Evolutionary conservation across 208 protist genomes (phyloP).

Genomic region (Leishmania braziliensis): DNA sequence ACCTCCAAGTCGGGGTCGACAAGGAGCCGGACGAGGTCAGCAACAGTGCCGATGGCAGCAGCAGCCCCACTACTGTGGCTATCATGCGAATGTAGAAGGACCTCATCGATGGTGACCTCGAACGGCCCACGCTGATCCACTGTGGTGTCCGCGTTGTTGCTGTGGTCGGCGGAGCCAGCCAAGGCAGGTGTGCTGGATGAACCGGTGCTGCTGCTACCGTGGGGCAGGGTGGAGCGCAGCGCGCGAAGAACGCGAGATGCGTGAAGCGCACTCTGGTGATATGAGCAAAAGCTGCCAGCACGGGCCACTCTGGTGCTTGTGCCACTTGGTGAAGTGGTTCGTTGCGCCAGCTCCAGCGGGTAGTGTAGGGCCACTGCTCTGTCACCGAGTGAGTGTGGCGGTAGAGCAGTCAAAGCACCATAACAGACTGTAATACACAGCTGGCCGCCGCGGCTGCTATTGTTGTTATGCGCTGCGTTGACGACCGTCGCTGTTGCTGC

Average conservation of each 20-base stretch:
- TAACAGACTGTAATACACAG: constrained; percentile 17
- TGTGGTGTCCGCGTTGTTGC: not conserved
- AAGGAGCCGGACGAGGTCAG: constrained; percentile 60
- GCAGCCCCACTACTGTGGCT: not conserved
- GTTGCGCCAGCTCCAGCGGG: not conserved
- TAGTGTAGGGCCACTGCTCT: not conserved
- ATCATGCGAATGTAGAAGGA: constrained; percentile 5
- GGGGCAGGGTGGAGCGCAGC: not conserved
- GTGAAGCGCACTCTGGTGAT: constrained; percentile 1
- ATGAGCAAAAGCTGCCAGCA: not conserved
- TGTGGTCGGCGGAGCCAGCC: not conserved
- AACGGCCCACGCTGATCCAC: constrained; percentile 15
- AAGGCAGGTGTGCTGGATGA: not conserved
- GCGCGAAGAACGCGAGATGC: constrained; percentile 8
- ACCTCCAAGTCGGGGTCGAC: constrained; percentile 49
- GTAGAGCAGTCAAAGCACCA: not conserved
- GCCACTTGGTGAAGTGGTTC: not conserved
- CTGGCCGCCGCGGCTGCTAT: not conserved
- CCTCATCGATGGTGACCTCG: constrained; percentile 34
- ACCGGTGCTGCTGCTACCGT: not conserved
- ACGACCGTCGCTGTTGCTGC: not conserved
- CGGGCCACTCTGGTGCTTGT: not conserved
- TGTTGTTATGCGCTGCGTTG: not conserved
- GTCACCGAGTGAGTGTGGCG: not conserved
- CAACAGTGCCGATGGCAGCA: constrained; percentile 31